Conservation (phyloP, 78 protist species). For the Dictyostelium firmibasis region DNA sequence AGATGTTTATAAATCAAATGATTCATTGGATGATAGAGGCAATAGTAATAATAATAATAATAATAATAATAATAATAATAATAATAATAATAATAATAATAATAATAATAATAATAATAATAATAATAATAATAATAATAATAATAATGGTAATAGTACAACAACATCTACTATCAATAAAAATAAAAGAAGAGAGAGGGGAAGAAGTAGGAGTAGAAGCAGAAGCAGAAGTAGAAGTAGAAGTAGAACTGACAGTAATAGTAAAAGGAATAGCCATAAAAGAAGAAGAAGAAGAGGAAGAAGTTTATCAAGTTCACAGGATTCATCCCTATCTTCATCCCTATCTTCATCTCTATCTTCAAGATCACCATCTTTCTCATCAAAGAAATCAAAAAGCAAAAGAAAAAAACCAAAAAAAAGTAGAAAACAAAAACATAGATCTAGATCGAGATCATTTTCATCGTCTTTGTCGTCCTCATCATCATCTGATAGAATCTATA, state of each 20-base stretch:
- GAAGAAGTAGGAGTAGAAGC: neutral
- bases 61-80: neutral
- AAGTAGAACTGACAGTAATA: neutral
- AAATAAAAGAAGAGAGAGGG: neutral
- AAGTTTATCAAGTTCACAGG: neutral
- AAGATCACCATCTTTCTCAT: neutral
- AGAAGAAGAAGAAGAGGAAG: neutral
- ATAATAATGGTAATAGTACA: neutral
- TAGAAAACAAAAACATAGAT: neutral
- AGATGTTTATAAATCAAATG: conserved; percentile 18
- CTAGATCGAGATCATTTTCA: neutral
- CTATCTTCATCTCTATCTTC: neutral
- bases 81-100: neutral
- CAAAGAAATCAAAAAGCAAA: neutral
- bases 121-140: neutral
- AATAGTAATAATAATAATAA: neutral
- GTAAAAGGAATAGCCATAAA: neutral
- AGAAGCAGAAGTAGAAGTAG: neutral
- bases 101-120: neutral
- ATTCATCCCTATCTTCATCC: neutral
- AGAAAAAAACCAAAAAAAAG: neutral
- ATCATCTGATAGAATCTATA: neutral
- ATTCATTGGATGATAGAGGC: no score
- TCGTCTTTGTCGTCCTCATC: neutral
- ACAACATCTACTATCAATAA: neutral